A percentile compares a stretch with the other conserved stretches of the same genome.
Evolutionary conservation across 1,284 basidiomycete genomes (phyloP).

Genomic region (Boletus semigastroideus): DNA sequence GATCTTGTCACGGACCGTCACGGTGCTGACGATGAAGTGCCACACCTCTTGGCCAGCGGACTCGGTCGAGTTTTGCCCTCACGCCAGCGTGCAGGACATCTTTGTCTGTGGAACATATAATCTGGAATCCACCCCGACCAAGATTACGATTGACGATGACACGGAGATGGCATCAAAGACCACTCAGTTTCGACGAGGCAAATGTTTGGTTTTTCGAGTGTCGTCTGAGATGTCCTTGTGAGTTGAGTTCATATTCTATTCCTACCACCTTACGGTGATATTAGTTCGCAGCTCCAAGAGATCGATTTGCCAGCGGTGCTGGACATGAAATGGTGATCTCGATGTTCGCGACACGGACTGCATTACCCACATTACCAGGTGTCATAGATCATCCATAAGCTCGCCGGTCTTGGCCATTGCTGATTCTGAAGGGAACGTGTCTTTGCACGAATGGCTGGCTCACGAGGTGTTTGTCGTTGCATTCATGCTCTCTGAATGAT

Average conservation of each 20-base stretch:
- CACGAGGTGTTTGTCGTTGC: slow-evolving; percentile 43
- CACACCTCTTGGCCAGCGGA: slow-evolving; percentile 88
- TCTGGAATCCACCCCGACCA: slow-evolving; percentile 37
- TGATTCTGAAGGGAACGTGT: slow-evolving; percentile 80
- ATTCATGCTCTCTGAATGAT: neutral
- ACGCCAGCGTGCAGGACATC: slow-evolving; percentile 54
- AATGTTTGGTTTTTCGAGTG: slow-evolving; percentile 69
- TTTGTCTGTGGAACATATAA: slow-evolving; percentile 91
- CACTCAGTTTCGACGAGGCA: slow-evolving; percentile 51
- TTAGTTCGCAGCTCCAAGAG: slow-evolving; percentile 65
- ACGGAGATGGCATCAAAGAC: slow-evolving; percentile 1
- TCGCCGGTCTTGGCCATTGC: slow-evolving; percentile 66
- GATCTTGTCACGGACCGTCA: no score
- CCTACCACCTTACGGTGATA: neutral
- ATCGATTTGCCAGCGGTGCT: slow-evolving; percentile 79
- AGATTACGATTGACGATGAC: neutral
- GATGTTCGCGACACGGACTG: neutral
- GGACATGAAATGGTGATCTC: slow-evolving; percentile 92
- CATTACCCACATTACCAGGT: slow-evolving; percentile 44
- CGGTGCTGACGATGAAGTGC: slow-evolving; percentile 27
- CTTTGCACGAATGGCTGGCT: slow-evolving; percentile 55
- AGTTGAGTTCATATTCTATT: slow-evolving; percentile 9
- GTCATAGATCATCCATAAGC: slow-evolving; percentile 45
- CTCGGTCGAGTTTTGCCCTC: slow-evolving; percentile 86
- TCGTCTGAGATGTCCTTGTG: slow-evolving; percentile 12